phyloP scores from a whole-genome alignment of 768 basidiomycete genomes.

The Russula earlei region DNA sequence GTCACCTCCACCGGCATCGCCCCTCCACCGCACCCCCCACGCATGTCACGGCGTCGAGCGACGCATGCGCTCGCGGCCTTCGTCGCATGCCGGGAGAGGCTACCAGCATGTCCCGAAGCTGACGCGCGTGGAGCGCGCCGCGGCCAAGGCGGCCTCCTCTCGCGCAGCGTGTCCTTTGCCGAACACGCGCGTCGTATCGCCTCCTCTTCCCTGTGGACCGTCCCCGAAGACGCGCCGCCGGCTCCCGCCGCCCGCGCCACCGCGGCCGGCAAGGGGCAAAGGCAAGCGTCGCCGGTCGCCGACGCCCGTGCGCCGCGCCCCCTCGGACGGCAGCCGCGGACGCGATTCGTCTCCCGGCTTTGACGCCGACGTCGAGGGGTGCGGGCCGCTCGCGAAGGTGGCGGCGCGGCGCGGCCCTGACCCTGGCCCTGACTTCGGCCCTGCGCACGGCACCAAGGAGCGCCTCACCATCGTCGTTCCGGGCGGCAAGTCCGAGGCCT shows the following conservation, averaged over 20 bases:
- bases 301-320: background rate
- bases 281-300: background rate
- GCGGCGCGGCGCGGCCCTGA: too few species aligned
- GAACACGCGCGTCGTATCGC: background rate
- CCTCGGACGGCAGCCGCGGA: too few species aligned
- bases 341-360: constrained; percentile 2
- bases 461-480: constrained; percentile 13
- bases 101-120: background rate
- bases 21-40: background rate
- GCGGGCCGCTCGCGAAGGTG: too few species aligned
- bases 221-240: background rate
- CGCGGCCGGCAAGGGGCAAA: too few species aligned
- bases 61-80: background rate
- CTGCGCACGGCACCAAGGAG: background rate
- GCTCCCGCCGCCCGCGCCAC: background rate
- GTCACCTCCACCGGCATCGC: background rate
- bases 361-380: constrained; percentile 8
- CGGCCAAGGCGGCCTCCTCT: background rate
- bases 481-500: constrained; percentile 16
- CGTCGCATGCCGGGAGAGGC: background rate
- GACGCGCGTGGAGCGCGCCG: constrained; percentile 3
- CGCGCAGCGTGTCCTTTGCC: constrained; percentile 2
- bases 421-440: too few species aligned
- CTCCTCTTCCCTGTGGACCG: constrained; percentile 6
- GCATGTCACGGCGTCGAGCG: constrained; percentile 7